phyloP scores from a whole-genome alignment of 2,329 filamentous ascomycete species.

The Mycogone perniciosa region DNA sequence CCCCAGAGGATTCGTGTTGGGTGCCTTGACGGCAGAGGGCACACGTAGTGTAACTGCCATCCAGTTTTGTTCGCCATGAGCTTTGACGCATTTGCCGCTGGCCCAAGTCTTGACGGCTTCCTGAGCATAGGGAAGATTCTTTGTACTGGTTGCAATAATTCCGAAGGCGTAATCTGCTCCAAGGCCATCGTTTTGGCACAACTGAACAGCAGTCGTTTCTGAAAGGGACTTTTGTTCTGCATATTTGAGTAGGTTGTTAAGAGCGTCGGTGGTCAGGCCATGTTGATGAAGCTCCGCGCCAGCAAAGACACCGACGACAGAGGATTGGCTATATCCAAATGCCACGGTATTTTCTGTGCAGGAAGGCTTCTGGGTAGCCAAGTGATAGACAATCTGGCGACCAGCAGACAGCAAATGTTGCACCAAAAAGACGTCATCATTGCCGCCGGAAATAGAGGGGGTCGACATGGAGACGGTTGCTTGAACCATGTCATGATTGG shows the following conservation, averaged over 20 bases:
- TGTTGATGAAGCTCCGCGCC: conserved; percentile 19
- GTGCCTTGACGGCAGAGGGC: conserved; percentile 4
- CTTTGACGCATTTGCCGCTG: conserved; percentile 17
- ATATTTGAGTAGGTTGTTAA: conserved; percentile 14
- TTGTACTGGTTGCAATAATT: conserved; percentile 20
- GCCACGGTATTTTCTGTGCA: conserved; percentile 12
- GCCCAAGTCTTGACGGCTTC: conserved; percentile 19
- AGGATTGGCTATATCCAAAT: conserved; percentile 13
- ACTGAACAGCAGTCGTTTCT: conserved; percentile 20
- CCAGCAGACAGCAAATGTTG: conserved; percentile 2
- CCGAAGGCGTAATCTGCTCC: conserved; percentile 24
- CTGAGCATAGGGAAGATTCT: conserved; percentile 23
- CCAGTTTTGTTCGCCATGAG: conserved; percentile 12
- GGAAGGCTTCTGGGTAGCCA: conserved; percentile 9
- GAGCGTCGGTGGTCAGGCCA: conserved; percentile 13
- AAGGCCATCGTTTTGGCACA: conserved; percentile 20
- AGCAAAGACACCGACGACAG: conserved; percentile 16
- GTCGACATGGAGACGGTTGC: neutral
- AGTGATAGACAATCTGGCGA: neutral
- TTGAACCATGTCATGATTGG: conserved; percentile 2
- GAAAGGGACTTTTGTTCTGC: conserved; percentile 11
- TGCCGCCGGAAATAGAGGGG: neutral
- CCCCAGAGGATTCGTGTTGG: conserved; percentile 7
- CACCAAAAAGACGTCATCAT: neutral
- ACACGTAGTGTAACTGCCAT: conserved; percentile 16